These are phyloP conservation scores for Stagonosporopsis chrysanthemi DNA, from an alignment of 2,329 filamentous ascomycete genomes.

Conservation along the genomic window DNA sequence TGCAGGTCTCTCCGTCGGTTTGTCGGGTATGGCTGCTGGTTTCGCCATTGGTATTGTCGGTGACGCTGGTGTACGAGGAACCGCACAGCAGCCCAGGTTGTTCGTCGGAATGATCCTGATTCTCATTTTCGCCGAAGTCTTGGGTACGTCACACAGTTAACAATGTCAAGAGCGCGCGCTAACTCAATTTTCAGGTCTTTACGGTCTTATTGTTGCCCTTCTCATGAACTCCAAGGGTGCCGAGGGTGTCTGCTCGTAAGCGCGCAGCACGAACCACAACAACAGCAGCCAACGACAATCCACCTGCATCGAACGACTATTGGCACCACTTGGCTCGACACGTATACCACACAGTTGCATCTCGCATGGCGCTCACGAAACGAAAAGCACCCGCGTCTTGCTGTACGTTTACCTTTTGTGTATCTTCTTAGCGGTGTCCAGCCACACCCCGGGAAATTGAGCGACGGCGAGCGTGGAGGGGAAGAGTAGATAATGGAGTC, in stretches of 20 bases:
- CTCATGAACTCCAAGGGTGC: slow-evolving; percentile 95
- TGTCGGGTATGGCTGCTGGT: slow-evolving; percentile 91
- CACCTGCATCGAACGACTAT: slow-evolving; percentile 36
- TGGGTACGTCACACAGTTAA: slow-evolving; percentile 70
- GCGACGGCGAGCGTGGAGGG: slow-evolving; percentile 13
- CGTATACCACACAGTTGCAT: slow-evolving; percentile 31
- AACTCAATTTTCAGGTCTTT: slow-evolving; percentile 73
- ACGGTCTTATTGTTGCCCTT: slow-evolving; percentile 97
- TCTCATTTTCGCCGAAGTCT: slow-evolving; percentile 99
- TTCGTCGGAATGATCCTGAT: slow-evolving; percentile 99
- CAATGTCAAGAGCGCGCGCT: neutral
- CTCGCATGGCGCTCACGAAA: slow-evolving; percentile 38
- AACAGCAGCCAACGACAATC: slow-evolving; percentile 43
- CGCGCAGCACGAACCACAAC: slow-evolving; percentile 9
- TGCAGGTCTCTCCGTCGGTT: slow-evolving; percentile 66
- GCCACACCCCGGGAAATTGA: slow-evolving; percentile 16
- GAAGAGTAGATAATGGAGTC: slow-evolving; percentile 45
- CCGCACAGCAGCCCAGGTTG: slow-evolving; percentile 81
- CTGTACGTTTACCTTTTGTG: slow-evolving; percentile 48
- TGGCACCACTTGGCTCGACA: slow-evolving; percentile 28
- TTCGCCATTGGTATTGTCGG: slow-evolving; percentile 72
- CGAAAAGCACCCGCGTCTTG: slow-evolving; percentile 34
- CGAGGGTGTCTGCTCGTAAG: slow-evolving; percentile 29
- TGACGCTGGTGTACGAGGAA: slow-evolving; percentile 87
- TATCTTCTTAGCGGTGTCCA: slow-evolving; percentile 36